phyloP scores from a whole-genome alignment of 2,329 filamentous ascomycete species.

The Alternaria tenuissima region DNA sequence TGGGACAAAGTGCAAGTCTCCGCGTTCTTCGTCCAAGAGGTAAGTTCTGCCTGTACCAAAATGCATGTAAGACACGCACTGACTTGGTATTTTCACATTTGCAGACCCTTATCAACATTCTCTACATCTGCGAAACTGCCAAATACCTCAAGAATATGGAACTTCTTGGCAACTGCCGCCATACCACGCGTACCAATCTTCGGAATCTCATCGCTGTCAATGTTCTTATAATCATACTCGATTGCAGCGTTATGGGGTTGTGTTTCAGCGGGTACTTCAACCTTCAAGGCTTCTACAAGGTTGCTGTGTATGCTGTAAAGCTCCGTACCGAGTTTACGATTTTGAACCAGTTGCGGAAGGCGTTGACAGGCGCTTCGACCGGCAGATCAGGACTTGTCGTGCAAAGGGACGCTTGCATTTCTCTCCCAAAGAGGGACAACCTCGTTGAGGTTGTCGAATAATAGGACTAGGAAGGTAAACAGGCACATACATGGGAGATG shows the following conservation, averaged over 20 bases:
- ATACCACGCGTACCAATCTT: slow-evolving; percentile 27
- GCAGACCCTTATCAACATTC: slow-evolving; percentile 38
- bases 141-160: slow-evolving; percentile 47
- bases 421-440: not conserved
- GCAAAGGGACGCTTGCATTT: not conserved
- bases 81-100: not conserved
- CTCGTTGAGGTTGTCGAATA: not conserved
- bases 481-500: not conserved
- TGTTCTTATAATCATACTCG: slow-evolving; percentile 52
- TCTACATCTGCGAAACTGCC: slow-evolving; percentile 62
- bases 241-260: slow-evolving; percentile 50
- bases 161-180: slow-evolving; percentile 22
- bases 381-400: not conserved
- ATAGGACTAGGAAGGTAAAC: not conserved
- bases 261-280: slow-evolving; percentile 51
- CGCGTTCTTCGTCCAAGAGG: slow-evolving; percentile 52
- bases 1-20: slow-evolving; percentile 54
- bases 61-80: not conserved
- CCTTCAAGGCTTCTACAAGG: slow-evolving; percentile 51
- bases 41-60: not conserved
- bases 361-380: slow-evolving; percentile 2
- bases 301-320: slow-evolving; percentile 54
- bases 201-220: slow-evolving; percentile 51
- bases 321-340: slow-evolving; percentile 63
- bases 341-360: slow-evolving; percentile 50